These are phyloP conservation scores for Apiospora marii DNA, from an alignment of 2,329 filamentous ascomycete species.

Conservation along the genomic window DNA sequence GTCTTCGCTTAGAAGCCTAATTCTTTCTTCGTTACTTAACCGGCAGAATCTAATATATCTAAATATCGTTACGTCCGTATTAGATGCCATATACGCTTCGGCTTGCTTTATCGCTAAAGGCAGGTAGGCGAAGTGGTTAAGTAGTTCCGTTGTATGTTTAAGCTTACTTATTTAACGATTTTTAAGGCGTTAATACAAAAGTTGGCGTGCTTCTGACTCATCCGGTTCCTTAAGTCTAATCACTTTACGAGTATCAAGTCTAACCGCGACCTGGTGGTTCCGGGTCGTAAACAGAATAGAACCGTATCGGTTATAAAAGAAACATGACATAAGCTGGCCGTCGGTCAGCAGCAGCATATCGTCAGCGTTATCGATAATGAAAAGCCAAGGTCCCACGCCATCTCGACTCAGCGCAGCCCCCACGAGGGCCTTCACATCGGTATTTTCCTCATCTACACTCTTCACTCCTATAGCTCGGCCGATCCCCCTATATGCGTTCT, in stretches of 20 bases:
- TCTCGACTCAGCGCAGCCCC: not conserved
- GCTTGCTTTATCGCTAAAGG: too few relatives aligned
- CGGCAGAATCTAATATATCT: too few relatives aligned
- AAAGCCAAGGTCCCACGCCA: not conserved
- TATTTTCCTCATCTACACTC: not conserved
- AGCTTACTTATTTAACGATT: not conserved
- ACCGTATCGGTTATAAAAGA: not conserved
- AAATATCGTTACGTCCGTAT: too few relatives aligned
- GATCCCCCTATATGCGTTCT: too few relatives aligned
- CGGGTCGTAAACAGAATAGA: not conserved
- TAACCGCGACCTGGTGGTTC: not conserved
- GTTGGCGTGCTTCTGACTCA: too few relatives aligned
- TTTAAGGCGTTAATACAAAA: not conserved
- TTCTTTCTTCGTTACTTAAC: too few relatives aligned
- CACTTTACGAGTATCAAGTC: not conserved
- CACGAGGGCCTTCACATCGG: slow-evolving; percentile 35
- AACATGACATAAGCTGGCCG: not conserved
- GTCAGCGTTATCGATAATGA: not conserved
- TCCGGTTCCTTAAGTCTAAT: not conserved
- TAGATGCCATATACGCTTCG: too few relatives aligned
- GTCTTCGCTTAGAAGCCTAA: too few relatives aligned
- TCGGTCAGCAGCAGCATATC: not conserved
- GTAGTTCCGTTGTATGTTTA: too few relatives aligned
- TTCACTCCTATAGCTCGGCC: not conserved
- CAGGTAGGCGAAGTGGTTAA: too few relatives aligned